Base-by-base conservation (phyloP, 257 asterid genomes). In the Solanum tarijense region DNA sequence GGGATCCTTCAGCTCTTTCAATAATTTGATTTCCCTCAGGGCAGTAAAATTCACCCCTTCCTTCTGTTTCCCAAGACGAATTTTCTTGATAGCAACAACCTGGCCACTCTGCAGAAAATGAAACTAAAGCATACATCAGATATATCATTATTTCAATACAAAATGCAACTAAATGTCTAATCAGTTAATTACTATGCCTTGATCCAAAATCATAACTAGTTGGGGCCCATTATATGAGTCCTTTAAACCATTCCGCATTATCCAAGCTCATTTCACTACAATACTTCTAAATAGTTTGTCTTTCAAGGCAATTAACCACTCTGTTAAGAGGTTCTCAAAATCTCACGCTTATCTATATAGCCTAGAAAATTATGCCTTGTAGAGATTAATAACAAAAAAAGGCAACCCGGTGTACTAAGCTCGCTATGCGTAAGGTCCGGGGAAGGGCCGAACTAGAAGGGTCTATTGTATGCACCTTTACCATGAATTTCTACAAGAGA, bases 41-140 rank as follows among this genome's bases (percentile, higher is more conserved):
- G 99, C 99, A 14, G 99, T 97, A 86, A 97, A 96, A 90, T 97
- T 94, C 88, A 95, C 99, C 87, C 99, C 99, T 89, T 97, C 99
- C 90, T 97, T 96, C 95, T 95, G 98, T 93, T 96, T 94, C 90
- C 99, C 99, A 18, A 96, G 89, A 68, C 98, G 96, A 89, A 97
- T 97, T 91, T 95, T 97, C 96, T 97, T 97, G 87, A 97, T 97
- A 83, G 99, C 99, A 87, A 97, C 99, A 25, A 92, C 91, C 87
- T 97, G 96, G 90, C 96, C 99, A 18, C 95, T 97, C 99, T 97
- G 93, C 96, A 93, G 74, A 89, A 74, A 65, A 46, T 60, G 66
- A 85, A 7, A 41, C 88, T 82, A 48, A 69, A 72, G 83, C 65
- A 72, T 39, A 69, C 38, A 79, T 41, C 65, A 79, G 27, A 79